These are phyloP conservation scores for Cucumis melo DNA, from an alignment of 306 rosid species.

Conservation along the genomic window DNA sequence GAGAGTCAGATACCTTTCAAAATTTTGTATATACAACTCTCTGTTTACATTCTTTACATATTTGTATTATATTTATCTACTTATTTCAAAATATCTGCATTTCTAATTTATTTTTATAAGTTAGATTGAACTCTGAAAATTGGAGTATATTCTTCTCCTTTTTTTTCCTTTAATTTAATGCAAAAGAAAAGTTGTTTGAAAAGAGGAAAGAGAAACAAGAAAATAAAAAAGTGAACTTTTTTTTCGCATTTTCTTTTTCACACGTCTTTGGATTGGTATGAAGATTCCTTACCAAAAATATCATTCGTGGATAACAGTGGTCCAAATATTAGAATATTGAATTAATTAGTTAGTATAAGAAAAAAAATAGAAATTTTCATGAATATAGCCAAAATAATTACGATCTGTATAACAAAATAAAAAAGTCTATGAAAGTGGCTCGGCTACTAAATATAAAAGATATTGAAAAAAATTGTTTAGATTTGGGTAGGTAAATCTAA, in stretches of 20 bases:
- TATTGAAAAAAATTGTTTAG: too few species aligned
- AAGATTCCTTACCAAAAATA: not conserved
- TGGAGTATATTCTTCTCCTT: not conserved
- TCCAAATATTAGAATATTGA: not conserved
- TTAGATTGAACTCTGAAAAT: not conserved
- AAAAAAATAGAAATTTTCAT: too few species aligned
- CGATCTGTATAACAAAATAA: too few species aligned
- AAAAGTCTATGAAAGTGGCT: too few species aligned
- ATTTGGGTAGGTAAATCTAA: too few species aligned
- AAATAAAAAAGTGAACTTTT: not conserved
- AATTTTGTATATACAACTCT: too few species aligned
- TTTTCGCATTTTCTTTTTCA: not conserved
- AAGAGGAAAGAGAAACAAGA: too few species aligned
- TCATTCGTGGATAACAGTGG: not conserved
- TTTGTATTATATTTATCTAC: too few species aligned
- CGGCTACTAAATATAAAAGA: too few species aligned
- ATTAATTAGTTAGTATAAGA: not conserved
- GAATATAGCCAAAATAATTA: too few species aligned
- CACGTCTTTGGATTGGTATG: not conserved
- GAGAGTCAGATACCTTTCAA: not conserved
- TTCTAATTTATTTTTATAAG: not conserved
- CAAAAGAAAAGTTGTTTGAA: not conserved
- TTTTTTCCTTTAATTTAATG: not conserved
- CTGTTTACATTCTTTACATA: too few species aligned
- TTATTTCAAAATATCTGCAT: too few species aligned